Evolutionary conservation across 2,329 filamentous ascomycete species (phyloP), one percentile per base, ranked within the genome.

Genomic region (Botrytis pseudocinerea): DNA sequence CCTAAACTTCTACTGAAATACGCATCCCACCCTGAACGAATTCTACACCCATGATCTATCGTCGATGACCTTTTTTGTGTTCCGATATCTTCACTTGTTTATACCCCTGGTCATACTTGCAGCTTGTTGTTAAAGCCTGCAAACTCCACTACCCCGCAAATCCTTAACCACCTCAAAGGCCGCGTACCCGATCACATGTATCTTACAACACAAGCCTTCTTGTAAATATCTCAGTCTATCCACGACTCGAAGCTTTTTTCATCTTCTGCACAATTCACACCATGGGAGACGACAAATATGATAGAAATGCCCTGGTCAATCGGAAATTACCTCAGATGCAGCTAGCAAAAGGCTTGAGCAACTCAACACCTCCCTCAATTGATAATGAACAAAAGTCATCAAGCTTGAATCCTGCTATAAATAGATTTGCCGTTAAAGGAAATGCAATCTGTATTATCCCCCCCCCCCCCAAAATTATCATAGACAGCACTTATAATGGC

Each of bases 291-390:
- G 59, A 59, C 20, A 42, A 54, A 9, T 54, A 70, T 62, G 51
- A 73, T 51, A 60, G 69, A 51, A 28, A 71, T 35, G 60, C 61
- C 42, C 42, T 73, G 28, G 12, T 63, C 18, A 71, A 71, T 25
- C 40, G 72, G 28, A 66, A 4, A 32, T 57, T 73, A 20, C 72
- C 72, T 48, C 48, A 66, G n/a, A 71, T 73, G 69, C 38, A 71
- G n/a, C 60, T 73, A 18, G 69, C 38, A 18, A 57, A 60, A 22
- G 44, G 69, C 51, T 64, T 25, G 38, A 51, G 5, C 16, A 61
- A 25, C 4, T 51, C 60, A 61, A 22, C 35, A 10, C n/a, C 7
- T 35, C 38, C 42, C 51, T 42, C 44, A 20, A 25, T 20, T 42
- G 28, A 35, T 32, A 22, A 7, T 6, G 35, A 59, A 42, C 14